A percentile compares a stretch with the other conserved stretches of the same genome.
Evolutionary conservation across 2,329 filamentous ascomycete species (phyloP).

Genomic region (Phyllosticta citrichinensis): DNA sequence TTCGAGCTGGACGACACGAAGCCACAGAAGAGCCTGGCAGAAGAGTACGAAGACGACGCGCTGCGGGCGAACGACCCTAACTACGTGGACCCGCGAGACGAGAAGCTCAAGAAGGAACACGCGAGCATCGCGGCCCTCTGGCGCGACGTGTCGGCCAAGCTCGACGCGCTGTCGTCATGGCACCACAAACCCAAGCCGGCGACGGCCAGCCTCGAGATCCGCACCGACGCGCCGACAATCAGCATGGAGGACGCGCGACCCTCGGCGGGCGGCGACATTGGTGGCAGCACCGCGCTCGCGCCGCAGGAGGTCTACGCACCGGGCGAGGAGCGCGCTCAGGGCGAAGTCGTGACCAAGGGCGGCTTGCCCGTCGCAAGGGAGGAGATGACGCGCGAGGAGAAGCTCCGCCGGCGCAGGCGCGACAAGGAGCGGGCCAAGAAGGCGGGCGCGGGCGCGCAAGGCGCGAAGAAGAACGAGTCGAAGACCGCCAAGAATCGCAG

Average conservation of each 20-base stretch:
- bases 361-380: slow-evolving; percentile 70
- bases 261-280: slow-evolving; percentile 64
- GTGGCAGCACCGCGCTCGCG: slow-evolving; percentile 63
- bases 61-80: slow-evolving; percentile 66
- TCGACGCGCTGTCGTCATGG: slow-evolving; percentile 87
- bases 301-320: slow-evolving; percentile 90
- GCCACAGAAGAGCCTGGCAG: slow-evolving; percentile 75
- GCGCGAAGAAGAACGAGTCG: slow-evolving; percentile 34
- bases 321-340: slow-evolving; percentile 55
- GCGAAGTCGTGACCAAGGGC: slow-evolving; percentile 67
- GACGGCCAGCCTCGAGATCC: slow-evolving; percentile 71
- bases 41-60: slow-evolving; percentile 91
- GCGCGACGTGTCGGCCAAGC: slow-evolving; percentile 66
- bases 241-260: slow-evolving; percentile 93
- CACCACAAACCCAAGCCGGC: slow-evolving; percentile 88
- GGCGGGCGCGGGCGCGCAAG: slow-evolving; percentile 33
- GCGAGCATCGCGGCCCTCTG: slow-evolving; percentile 73
- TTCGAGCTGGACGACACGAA: slow-evolving; percentile 81
- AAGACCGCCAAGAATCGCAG: slow-evolving; percentile 52
- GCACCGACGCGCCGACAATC: slow-evolving; percentile 83
- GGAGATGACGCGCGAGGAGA: slow-evolving; percentile 84
- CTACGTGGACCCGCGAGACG: slow-evolving; percentile 72
- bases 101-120: slow-evolving; percentile 74
- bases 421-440: slow-evolving; percentile 81
- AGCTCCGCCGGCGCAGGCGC: slow-evolving; percentile 61